These are phyloP conservation scores for Xerocomus potaroensis DNA, from an alignment of 768 basidiomycete species.

Conservation along the genomic window DNA sequence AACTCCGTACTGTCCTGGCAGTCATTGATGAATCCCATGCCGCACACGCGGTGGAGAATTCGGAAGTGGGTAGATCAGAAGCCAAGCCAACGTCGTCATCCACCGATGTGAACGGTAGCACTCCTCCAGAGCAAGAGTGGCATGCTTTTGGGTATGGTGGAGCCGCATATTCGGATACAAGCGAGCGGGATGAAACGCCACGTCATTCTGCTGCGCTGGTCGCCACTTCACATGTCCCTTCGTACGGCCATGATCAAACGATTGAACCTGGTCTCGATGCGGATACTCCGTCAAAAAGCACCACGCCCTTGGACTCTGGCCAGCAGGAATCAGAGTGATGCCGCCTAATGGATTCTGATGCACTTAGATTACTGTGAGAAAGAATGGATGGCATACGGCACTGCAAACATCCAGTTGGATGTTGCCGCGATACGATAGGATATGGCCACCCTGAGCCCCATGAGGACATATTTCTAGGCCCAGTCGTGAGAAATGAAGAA, in stretches of 20 bases:
- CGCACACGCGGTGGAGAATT: conserved; percentile 28
- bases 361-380: conserved; percentile 6
- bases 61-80: conserved; percentile 17
- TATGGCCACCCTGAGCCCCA: conserved; percentile 4
- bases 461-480: neutral
- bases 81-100: conserved; percentile 21
- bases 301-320: conserved; percentile 20
- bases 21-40: conserved; percentile 61
- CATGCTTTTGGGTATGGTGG: conserved; percentile 38
- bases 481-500: neutral
- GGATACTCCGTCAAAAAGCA: conserved; percentile 27
- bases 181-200: conserved; percentile 43
- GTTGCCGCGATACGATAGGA: conserved; percentile 10
- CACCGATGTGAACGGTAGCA: conserved; percentile 27
- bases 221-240: conserved; percentile 18
- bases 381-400: neutral
- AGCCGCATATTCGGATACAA: conserved; percentile 30
- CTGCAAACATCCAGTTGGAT: neutral
- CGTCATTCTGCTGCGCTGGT: conserved; percentile 35
- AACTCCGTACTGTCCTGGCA: conserved; percentile 68
- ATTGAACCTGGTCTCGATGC: conserved; percentile 12
- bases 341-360: conserved; percentile 7
- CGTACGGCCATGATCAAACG: conserved; percentile 23
- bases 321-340: conserved; percentile 12
- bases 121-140: conserved; percentile 34